Base-by-base conservation (phyloP, 2,329 filamentous ascomycete genomes). In the Aspergillus quadricinctus region DNA sequence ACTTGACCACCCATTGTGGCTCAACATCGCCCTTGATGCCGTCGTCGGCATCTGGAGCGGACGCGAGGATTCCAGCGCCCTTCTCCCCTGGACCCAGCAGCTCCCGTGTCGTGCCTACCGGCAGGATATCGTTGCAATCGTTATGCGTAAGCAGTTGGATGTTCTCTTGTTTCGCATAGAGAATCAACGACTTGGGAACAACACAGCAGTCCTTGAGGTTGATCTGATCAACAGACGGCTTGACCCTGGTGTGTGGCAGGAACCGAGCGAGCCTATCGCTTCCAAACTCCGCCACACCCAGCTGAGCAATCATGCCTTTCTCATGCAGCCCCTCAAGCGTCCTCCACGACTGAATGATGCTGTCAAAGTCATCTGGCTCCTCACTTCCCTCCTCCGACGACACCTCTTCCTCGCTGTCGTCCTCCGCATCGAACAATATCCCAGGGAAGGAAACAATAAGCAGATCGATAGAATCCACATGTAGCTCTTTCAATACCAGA, bases 131-230 rank as follows among this genome's bases (percentile, higher is more conserved):
- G 28, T 88, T 94, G 75, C 90, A 95, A 75, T 99, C 94, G 64
- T 91, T 91, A 75, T 99, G 94, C 43, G 95, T 96, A 54, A 97
- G 80, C 56, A 99, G 78, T 72, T 97, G 91, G 59, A 99, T 92
- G 21, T 84, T 81, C 69, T 92, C 81, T 61, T 87, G 81, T 73
- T 90, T 92, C n/a, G 93, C 93, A 66, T 95, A 87, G 66, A 88
- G 77, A 57, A 92, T 86, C 60, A 99, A 81, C 11, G 91, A 88
- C 66, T 92, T 92, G 8, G 94, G 94, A 46, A 97, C 94, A 49
- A 92, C 93, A 76, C 94, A 99, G 79, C 93, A 97, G 75, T 97
- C 90, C 66, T 90, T 87, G 51, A 96, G 84, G 71, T 97, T 97
- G 80, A 99, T 96, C 80, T 99, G 94, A 74, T 97, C 87, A 43